Percentiles rank a stretch among this genome's conserved stretches.
Evolutionary conservation across 495 filamentous ascomycete species (phyloP).

Genomic region (Neurospora sp.): DNA sequence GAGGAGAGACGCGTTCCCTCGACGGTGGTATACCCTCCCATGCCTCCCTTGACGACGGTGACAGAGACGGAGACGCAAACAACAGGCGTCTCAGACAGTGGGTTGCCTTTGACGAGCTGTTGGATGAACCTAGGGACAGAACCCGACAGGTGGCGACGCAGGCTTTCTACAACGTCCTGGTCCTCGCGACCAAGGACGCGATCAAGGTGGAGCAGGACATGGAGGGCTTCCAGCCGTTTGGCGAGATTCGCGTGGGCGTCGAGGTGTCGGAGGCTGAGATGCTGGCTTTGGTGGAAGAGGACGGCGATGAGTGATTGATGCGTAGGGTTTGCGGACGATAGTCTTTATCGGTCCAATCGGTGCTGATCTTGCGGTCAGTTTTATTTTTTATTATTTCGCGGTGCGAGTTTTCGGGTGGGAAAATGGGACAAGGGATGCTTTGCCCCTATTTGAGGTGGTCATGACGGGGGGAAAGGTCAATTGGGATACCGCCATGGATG

Average conservation of each 20-base stretch:
- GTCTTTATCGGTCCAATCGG: neutral
- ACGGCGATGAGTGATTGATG: neutral
- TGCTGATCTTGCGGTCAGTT: neutral
- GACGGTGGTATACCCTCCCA: neutral
- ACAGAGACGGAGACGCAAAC: neutral
- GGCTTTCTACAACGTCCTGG: constrained; percentile 61
- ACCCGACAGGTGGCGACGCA: constrained; percentile 55
- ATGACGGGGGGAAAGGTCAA: neutral
- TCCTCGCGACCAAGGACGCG: constrained; percentile 55
- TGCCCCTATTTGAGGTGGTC: neutral
- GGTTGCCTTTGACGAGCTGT: constrained; percentile 46
- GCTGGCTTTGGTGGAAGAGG: neutral
- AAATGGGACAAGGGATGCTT: neutral
- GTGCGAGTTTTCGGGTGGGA: neutral
- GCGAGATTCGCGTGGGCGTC: constrained; percentile 26
- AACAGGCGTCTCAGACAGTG: constrained; percentile 15
- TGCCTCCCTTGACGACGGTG: neutral
- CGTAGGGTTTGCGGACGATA: neutral
- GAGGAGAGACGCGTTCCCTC: constrained; percentile 17
- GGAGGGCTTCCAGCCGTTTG: constrained; percentile 22
- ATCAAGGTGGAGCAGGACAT: constrained; percentile 45
- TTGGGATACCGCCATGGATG: neutral
- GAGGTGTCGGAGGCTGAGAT: constrained; percentile 1
- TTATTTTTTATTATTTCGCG: neutral
- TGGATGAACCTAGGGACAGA: constrained; percentile 47